Base-by-base conservation (phyloP, 2,329 filamentous ascomycete species). In the Coniochaeta ligniaria region DNA sequence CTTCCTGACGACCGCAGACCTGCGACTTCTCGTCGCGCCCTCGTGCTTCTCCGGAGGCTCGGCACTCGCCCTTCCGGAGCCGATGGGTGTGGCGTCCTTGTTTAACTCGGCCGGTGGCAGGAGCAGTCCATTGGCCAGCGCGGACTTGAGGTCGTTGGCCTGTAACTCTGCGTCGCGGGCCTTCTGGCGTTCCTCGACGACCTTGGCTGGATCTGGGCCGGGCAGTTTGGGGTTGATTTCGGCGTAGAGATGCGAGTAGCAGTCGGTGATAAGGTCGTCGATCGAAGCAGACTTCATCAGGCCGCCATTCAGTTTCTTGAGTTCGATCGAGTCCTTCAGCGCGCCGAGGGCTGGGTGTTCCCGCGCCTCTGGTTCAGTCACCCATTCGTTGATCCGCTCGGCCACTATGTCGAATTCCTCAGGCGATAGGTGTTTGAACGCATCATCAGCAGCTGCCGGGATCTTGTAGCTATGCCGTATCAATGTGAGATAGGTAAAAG, bases 221-320 rank as follows among this genome's bases (percentile, higher is more conserved):
- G 83, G 82, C 2, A 92, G 74, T 3, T 78, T 79, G 47, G 83
- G 83, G 1, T 85, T 85, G 57, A 92, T 76, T 33, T 88, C 83
- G 20, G 82, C 80, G 70, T 91, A 95, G 17, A 96, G 78, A 57
- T 86, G 82, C 1, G 91, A 89, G 73, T 96, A 99, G 57, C 90
- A 87, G 73, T 99, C 95, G 24, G 88, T 90, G 65, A 97, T 90
- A n/a, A 98, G 82, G 69, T 99, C 95, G 68, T 99, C 95, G 52
- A 98, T 94, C 11, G 88, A 81, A 0, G 86, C 84, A 0, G 89
- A 84, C 73, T 96, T 97, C 83, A 96, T 95, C 8, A 96, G 80
- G 55, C 88, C 89, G 45, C 88, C 88, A 70, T 99, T 99, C 52
- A 97, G 83, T 71, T 85, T 86, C 70, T 86, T 86, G 47, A 85